Base-by-base conservation (phyloP, 495 filamentous ascomycete genomes). In the Tuber melanosporum region DNA sequence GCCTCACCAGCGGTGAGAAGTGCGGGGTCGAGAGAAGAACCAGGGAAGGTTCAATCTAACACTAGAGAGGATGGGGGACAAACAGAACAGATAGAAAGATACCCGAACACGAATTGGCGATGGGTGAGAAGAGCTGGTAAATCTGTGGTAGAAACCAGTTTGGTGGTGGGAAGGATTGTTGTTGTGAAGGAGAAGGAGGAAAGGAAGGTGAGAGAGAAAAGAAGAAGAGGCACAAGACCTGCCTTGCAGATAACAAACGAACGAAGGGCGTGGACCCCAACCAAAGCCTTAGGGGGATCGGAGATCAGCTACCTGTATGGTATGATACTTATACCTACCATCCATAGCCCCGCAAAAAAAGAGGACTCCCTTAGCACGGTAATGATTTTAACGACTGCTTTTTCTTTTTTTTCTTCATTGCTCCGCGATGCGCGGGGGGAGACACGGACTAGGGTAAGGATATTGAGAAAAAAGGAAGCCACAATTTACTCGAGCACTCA, bases 301-400 rank as follows among this genome's bases (percentile, higher is more conserved):
- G 57, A 32, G 57, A 66, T 66, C 14, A 66, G 14, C 57, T 36
- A 36, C 26, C 26, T 8, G 14, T 26, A 26, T 6, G 12, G 39
- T 41, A 41, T 41, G 39, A 41, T 41, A 41, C 39, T 5, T 41
- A 41, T 41, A 41, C 57, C 57, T 0, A 66, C 57, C 57, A 66
- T 66, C 49, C 49, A 7, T 19, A 36, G 14, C 57, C 57, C 14
- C 26, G 57, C 57, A 66, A 66, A 36, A 66, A 66, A 19, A 66
- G 15, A 17, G 57, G n/a, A 7, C 57, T 7, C 26, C 57, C 52
- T 26, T 62, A 14, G 57, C 57, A 66, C 26, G 57, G 57, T 66
- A 66, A 66, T 66, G 57, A 66, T 66, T 66, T 66, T 66, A 66
- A 36, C 26, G 57, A 66, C 57, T 36, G 26, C 57, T 66, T 66